Conservation (phyloP, 2,329 filamentous ascomycete species). For the Grosmannia huntii region DNA sequence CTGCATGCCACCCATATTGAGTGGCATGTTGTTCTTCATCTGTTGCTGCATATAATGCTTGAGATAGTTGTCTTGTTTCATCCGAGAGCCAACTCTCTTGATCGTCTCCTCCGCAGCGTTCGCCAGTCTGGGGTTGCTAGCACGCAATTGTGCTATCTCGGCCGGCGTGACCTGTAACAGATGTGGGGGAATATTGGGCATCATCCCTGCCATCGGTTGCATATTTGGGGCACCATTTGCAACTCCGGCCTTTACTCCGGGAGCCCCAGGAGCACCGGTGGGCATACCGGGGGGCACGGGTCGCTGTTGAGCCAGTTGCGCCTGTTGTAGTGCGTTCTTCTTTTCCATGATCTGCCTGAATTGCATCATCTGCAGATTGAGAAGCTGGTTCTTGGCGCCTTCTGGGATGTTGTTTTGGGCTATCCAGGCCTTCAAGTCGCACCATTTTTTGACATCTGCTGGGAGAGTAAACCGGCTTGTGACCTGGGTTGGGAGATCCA, state of each 20-base stretch:
- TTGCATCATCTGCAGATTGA: conserved; percentile 24
- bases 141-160: conserved; percentile 9
- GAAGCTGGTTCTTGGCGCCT: conserved; percentile 20
- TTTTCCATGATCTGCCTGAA: conserved; percentile 19
- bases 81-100: conserved; percentile 1
- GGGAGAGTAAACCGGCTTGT: conserved; percentile 22
- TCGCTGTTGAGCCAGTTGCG: conserved; percentile 9
- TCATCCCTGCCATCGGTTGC: conserved; percentile 2
- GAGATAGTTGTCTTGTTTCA: conserved; percentile 9
- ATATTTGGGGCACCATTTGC: neutral
- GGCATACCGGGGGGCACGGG: conserved; percentile 4
- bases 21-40: neutral
- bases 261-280: neutral
- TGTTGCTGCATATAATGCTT: conserved; percentile 9
- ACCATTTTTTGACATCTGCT: conserved; percentile 35
- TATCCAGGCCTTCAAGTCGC: conserved; percentile 31
- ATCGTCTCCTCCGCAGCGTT: conserved; percentile 8
- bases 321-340: conserved; percentile 1
- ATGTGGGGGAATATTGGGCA: conserved; percentile 8
- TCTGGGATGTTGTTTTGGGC: conserved; percentile 23
- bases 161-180: conserved; percentile 6
- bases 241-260: neutral
- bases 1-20: conserved; percentile 1
- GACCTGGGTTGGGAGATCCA: conserved; percentile 31
- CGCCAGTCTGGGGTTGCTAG: conserved; percentile 7